Conservation (phyloP, 805 yeast genomes). For the Ogataea polymorpha region DNA sequence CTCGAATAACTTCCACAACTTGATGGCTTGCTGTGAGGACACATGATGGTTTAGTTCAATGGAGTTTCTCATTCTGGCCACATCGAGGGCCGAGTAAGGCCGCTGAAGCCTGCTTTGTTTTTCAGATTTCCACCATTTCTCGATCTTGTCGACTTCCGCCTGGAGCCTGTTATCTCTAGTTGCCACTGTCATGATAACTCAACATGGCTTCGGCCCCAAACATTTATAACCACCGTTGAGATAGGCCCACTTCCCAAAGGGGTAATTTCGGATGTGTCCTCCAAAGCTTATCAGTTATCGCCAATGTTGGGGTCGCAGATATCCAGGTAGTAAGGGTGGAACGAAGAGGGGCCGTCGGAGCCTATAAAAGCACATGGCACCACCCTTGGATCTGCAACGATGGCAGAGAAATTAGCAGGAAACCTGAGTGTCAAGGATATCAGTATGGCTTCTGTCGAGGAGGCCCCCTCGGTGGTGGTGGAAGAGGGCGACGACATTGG, state of each 20-base stretch:
- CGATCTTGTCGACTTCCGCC: conserved; percentile 30
- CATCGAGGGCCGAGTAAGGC: conserved; percentile 50
- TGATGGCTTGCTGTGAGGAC: conserved; percentile 47
- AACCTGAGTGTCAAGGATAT: conserved; percentile 3
- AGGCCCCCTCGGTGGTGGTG: background rate
- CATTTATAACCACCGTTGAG: background rate
- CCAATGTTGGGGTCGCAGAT: background rate
- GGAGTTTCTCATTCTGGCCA: conserved; percentile 53
- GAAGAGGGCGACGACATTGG: conserved; percentile 19
- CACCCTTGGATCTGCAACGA: background rate
- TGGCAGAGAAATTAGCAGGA: conserved; percentile 6
- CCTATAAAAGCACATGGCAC: background rate
- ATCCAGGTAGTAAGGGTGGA: background rate
- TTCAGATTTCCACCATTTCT: conserved; percentile 49
- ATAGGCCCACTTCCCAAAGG: background rate
- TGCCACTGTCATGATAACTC: background rate
- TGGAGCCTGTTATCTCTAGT: conserved; percentile 9
- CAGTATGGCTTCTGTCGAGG: conserved; percentile 1
- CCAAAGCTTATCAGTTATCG: conserved; percentile 1
- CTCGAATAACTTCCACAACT: conserved; percentile 44
- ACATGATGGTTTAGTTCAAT: conserved; percentile 42
- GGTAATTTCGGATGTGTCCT: conserved; percentile 3
- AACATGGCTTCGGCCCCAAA: background rate
- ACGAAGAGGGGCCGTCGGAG: background rate
- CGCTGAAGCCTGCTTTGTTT: conserved; percentile 46